A percentile compares a stretch with the other conserved stretches of the same genome.
These are phyloP conservation scores for Cordyceps cateniannulata DNA, from an alignment of 2,329 filamentous ascomycete species.

Conservation along the genomic window DNA sequence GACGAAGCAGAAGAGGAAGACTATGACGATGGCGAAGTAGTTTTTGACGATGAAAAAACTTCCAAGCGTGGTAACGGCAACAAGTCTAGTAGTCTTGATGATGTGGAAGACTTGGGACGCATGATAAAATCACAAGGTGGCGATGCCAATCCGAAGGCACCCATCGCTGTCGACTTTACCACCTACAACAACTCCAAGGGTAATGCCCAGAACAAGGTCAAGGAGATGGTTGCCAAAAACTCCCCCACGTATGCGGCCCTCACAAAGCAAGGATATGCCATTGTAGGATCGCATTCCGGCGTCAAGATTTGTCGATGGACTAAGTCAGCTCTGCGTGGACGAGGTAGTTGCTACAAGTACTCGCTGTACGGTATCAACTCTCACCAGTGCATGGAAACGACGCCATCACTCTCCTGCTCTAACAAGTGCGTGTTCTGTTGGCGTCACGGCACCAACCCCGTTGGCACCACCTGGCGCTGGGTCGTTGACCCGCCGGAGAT, in stretches of 20 bases:
- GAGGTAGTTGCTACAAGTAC: constrained; percentile 95
- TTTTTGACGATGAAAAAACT: constrained; percentile 36
- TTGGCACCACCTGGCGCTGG: constrained; percentile 96
- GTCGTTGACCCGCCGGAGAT: constrained; percentile 83
- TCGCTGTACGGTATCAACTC: constrained; percentile 96
- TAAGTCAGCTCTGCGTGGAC: constrained; percentile 87
- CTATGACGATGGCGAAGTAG: constrained; percentile 48
- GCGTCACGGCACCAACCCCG: constrained; percentile 95
- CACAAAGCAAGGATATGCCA: constrained; percentile 94
- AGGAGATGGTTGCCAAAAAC: constrained; percentile 90
- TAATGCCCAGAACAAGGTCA: constrained; percentile 43
- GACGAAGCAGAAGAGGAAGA: constrained; percentile 61
- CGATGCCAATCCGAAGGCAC: constrained; percentile 30
- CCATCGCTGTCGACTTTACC: constrained; percentile 82
- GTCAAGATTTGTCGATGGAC: constrained; percentile 99
- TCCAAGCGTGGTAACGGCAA: constrained; percentile 36
- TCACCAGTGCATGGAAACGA: constrained; percentile 97
- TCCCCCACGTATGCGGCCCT: constrained; percentile 84
- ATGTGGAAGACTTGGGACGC: constrained; percentile 77
- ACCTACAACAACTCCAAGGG: constrained; percentile 52
- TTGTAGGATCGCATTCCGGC: constrained; percentile 89
- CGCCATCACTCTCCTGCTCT: constrained; percentile 87
- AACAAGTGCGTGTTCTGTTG: constrained; percentile 99
- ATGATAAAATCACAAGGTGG: constrained; percentile 47
- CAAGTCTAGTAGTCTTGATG: constrained; percentile 49